Evolutionary conservation across 2,329 filamentous ascomycete genomes (phyloP), one percentile per base, ranked within the genome.

Genomic region (Acarospora socialis): DNA sequence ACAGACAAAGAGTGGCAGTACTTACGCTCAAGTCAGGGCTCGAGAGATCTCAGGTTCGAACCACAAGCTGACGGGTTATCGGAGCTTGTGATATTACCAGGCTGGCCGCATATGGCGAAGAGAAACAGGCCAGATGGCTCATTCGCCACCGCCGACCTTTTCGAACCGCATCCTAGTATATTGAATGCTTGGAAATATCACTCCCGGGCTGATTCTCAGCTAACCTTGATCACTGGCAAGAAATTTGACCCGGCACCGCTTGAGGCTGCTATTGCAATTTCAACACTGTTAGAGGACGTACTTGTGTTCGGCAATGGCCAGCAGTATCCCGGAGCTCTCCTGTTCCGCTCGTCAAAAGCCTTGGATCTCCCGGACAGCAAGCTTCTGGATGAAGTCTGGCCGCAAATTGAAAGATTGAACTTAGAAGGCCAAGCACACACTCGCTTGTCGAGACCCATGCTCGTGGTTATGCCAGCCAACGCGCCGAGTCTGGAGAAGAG

Each of bases 231-330:
- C 7, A 79, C 73, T 5, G 74, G 75, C 2, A 77, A 78, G 55
- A 80, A 79, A 42, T 77, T 79, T 37, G 72, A 78, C 41, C 73
- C 74, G 1, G 64, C 66, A 2, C 66, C 68, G 0, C 47, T 78
- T 3, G 75, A 80, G 47, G 65, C 61, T 2, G 59, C 57, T 0
- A 61, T 78, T 4, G 49, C 60, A 1, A 55, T 61, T 1, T 61
- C 60, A 0, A 41, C 49, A 2, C 17, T 63, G 1, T 42, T 77
- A 1, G 47, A 55, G 2, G 72, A 77, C 35, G 66, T 65, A 0
- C 50, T 78, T 14, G 60, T 79, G 7, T 77, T 79, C 43, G 75
- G 75, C 0, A 63, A 64, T n/a, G 65, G 64, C 0, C 53, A 52
- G 33, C 60, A 66, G 1, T 70, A 65, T 30, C 64, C 71, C 2